Percentiles rank a stretch among this genome's conserved stretches.
These are phyloP conservation scores for Populus tomentosa DNA, from an alignment of 441 rosid species.

Conservation along the genomic window DNA sequence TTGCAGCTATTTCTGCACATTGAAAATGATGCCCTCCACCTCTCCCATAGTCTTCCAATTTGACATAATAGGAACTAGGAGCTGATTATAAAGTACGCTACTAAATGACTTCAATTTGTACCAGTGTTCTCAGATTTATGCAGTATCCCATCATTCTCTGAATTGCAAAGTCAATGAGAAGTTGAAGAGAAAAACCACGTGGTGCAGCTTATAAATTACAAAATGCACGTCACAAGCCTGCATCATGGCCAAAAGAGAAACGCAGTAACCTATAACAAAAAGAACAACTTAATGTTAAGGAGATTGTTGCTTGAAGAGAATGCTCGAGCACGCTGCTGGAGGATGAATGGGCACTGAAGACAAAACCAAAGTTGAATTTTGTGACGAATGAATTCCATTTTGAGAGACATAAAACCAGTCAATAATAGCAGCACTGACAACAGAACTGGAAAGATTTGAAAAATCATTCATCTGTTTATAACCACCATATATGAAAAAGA, in stretches of 20 bases:
- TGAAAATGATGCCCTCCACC: background rate
- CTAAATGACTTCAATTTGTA: background rate
- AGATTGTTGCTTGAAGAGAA: background rate
- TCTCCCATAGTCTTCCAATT: background rate
- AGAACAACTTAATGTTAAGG: background rate
- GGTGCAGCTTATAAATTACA: background rate
- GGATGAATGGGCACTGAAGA: background rate
- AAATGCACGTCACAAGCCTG: background rate
- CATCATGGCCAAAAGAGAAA: background rate
- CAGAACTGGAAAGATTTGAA: background rate
- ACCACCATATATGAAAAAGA: background rate
- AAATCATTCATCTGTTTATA: background rate
- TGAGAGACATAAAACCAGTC: background rate
- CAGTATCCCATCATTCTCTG: background rate
- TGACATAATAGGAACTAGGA: background rate
- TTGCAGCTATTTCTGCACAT: background rate
- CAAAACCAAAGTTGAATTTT: background rate
- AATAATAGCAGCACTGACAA: background rate
- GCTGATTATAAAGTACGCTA: background rate
- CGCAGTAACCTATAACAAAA: background rate
- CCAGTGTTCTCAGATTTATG: background rate
- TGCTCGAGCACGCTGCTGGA: background rate
- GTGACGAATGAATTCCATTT: background rate
- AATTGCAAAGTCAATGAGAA: background rate
- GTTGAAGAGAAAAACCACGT: background rate